Percentiles rank a stretch among this genome's conserved stretches.
Evolutionary conservation across 305 asterid species (phyloP).

Genomic region (Solanum aculeatissimum): DNA sequence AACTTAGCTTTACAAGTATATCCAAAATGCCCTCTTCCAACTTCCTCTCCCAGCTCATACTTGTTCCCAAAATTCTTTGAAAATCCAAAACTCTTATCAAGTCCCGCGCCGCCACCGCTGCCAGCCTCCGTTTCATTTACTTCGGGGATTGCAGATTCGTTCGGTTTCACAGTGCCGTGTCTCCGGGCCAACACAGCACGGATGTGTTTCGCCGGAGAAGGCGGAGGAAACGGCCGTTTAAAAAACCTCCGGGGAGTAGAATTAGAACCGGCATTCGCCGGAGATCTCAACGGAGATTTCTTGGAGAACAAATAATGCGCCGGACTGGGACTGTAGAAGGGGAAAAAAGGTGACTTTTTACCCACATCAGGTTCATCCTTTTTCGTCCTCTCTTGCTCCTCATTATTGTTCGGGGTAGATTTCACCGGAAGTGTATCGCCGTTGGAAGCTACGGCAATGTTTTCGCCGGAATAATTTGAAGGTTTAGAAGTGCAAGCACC

Average conservation of each 20-base stretch:
- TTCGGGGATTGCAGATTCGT: conserved; percentile 49
- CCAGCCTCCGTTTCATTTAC: conserved; percentile 36
- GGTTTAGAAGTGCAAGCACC: conserved; percentile 75
- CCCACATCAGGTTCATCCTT: conserved; percentile 27
- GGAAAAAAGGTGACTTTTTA: conserved; percentile 48
- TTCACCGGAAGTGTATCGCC: conserved; percentile 7
- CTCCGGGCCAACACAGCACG: conserved; percentile 68
- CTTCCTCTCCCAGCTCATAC: conserved; percentile 92
- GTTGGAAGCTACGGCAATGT: background rate
- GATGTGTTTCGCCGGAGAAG: conserved; percentile 98
- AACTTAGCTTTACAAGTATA: conserved; percentile 80
- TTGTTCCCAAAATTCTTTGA: conserved; percentile 60
- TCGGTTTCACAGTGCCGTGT: conserved; percentile 81
- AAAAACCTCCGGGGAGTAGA: conserved; percentile 66
- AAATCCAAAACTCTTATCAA: conserved; percentile 84
- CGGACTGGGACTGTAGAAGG: conserved; percentile 81
- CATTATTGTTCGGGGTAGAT: conserved; percentile 4
- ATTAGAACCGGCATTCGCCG: conserved; percentile 29
- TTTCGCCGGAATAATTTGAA: conserved; percentile 25
- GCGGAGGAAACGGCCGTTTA: conserved; percentile 77
- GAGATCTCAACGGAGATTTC: conserved; percentile 87
- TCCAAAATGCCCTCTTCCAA: conserved; percentile 98
- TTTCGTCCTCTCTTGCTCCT: conserved; percentile 10
- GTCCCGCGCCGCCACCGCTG: conserved; percentile 16
- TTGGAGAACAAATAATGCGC: conserved; percentile 52